Evolutionary conservation across 2,329 filamentous ascomycete species (phyloP), one percentile per base, ranked within the genome.

Genomic region (Colletotrichum sp.): DNA sequence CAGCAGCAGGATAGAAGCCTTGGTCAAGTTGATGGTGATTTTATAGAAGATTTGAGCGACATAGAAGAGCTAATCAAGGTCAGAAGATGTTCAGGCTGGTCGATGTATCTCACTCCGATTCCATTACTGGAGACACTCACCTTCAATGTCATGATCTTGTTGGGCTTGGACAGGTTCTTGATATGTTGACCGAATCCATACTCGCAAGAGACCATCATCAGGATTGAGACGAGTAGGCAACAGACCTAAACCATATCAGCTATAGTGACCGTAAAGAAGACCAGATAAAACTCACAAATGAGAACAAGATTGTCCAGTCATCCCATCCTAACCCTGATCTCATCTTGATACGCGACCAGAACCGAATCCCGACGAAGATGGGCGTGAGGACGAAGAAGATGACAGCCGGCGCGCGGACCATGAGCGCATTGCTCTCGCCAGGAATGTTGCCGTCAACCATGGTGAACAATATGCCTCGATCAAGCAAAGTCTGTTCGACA

Each of bases 21-120:
- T 91, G 3, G 88, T 90, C 36, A 90, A 81, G 79, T 89, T 89
- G 75, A 91, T 88, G 57, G 87, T 88, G 77, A 89, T 81, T 78
- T 91, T 91, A 82, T 91, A 91, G 75, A 89, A 87, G 68, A 89
- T 86, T 78, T 91, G 89, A 4, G 88, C 85, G 30, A 89, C 80
- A 76, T 87, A 90, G 80, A 90, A 91, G 24, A 87, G 80, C 89
- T 90, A 49, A 18, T 15, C 9, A 18, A 8, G 18, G 16, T 68
- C 5, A 74, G 62, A n/a, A 15, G 8, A 13, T 12, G 2, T 7
- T 1, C 5, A 15, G 2, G 4, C 4, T 4, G 12, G 18, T 21
- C n/a, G 44, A 21, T 21, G 0, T 13, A 21, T 52, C 2, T 0
- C 44, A 52, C 44, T 21, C 44, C 44, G 6, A 0, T 52, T 21